Conservation (phyloP, 805 yeast genomes). For the Saccharomyces eubayanus region DNA sequence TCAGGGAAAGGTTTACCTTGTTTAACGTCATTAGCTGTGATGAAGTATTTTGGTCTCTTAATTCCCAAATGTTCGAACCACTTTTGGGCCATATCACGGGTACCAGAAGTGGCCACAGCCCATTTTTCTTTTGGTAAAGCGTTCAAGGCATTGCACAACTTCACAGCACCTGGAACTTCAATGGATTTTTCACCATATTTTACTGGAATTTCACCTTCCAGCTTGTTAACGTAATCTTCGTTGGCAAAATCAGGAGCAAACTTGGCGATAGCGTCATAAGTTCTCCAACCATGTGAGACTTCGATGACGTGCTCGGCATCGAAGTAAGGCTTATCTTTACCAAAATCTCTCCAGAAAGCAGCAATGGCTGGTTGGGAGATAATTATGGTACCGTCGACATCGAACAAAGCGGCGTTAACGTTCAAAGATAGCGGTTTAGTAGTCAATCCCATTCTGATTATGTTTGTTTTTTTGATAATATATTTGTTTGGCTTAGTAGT, state of each 20-base stretch:
- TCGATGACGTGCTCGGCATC: slow-evolving; percentile 63
- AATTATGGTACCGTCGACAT: slow-evolving; percentile 81
- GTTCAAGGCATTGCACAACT: slow-evolving; percentile 49
- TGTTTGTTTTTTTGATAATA: neutral
- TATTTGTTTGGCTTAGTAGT: neutral
- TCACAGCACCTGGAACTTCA: slow-evolving; percentile 70
- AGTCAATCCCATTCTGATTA: slow-evolving; percentile 13
- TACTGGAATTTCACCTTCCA: slow-evolving; percentile 64
- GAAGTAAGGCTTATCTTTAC: slow-evolving; percentile 56
- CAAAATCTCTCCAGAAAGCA: slow-evolving; percentile 72
- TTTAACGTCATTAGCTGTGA: slow-evolving; percentile 72
- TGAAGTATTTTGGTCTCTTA: slow-evolving; percentile 62
- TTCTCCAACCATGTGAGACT: slow-evolving; percentile 76
- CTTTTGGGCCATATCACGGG: slow-evolving; percentile 63
- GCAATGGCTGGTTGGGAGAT: slow-evolving; percentile 78
- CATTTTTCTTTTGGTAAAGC: slow-evolving; percentile 51
- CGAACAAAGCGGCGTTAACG: slow-evolving; percentile 54
- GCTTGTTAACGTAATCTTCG: slow-evolving; percentile 51
- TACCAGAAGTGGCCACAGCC: slow-evolving; percentile 86
- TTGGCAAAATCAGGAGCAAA: slow-evolving; percentile 70
- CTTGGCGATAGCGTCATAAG: slow-evolving; percentile 65
- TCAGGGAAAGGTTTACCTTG: slow-evolving; percentile 83
- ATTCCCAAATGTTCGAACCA: slow-evolving; percentile 65
- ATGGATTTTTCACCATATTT: slow-evolving; percentile 64
- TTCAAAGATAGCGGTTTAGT: slow-evolving; percentile 29